phyloP scores from a whole-genome alignment of 495 filamentous ascomycete species.

The Xylaria palmicola region DNA sequence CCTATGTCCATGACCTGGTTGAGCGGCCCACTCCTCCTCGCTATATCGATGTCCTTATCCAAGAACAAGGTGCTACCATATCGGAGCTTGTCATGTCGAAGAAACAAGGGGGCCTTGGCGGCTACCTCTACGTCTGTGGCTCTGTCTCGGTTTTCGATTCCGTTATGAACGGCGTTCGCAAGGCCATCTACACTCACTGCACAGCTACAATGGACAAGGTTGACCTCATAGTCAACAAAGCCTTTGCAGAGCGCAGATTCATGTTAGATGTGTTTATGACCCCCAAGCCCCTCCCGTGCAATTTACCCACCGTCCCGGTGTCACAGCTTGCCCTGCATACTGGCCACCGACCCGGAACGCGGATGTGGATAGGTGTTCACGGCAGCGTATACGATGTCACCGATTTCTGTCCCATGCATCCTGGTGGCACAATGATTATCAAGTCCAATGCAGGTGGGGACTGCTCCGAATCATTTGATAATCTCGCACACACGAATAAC shows the following conservation, averaged over 20 bases:
- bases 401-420: constrained; percentile 50
- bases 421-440: constrained; percentile 50
- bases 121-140: constrained; percentile 53
- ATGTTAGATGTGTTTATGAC: constrained; percentile 59
- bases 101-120: constrained; percentile 50
- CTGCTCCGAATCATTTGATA: constrained; percentile 51
- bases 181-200: constrained; percentile 50
- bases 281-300: constrained; percentile 48
- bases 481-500: constrained; percentile 52
- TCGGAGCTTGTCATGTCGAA: constrained; percentile 54
- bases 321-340: constrained; percentile 50
- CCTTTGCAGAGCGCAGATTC: constrained; percentile 52
- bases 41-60: constrained; percentile 51
- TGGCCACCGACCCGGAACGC: constrained; percentile 45
- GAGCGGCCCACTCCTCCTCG: constrained; percentile 49
- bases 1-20: constrained; percentile 36
- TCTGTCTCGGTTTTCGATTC: constrained; percentile 54
- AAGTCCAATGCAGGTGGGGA: constrained; percentile 54
- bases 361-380: constrained; percentile 54
- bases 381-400: constrained; percentile 52
- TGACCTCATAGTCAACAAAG: constrained; percentile 47
- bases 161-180: constrained; percentile 50
- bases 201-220: constrained; percentile 46
- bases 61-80: constrained; percentile 46
- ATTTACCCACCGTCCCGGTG: constrained; percentile 45